A percentile compares a stretch with the other conserved stretches of the same genome.
phyloP scores from a whole-genome alignment of 2,329 filamentous ascomycete genomes.

The Calonectria crousiana region DNA sequence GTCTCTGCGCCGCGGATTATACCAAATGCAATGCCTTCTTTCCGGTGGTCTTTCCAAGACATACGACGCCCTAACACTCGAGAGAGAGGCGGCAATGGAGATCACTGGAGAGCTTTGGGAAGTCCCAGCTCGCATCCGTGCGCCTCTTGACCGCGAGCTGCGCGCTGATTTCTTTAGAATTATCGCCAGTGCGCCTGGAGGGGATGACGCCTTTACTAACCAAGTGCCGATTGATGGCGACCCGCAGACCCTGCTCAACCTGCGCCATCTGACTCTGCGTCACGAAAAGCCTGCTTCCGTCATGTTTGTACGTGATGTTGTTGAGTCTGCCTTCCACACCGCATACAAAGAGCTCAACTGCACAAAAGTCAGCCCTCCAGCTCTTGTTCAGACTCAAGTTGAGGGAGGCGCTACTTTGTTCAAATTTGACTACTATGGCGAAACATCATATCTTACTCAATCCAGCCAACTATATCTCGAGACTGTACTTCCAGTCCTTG shows the following conservation, averaged over 20 bases:
- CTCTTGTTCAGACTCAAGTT: constrained; percentile 94
- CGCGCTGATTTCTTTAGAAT: constrained; percentile 92
- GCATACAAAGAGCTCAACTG: constrained; percentile 82
- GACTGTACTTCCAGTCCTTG: constrained; percentile 89
- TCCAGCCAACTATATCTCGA: constrained; percentile 98
- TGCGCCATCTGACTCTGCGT: constrained; percentile 86
- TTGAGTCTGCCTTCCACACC: constrained; percentile 84
- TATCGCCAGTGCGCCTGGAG: constrained; percentile 76
- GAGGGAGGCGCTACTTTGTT: constrained; percentile 95
- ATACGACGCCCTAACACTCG: constrained; percentile 90
- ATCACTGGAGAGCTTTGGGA: constrained; percentile 87
- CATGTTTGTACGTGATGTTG: constrained; percentile 86
- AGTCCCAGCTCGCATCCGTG: constrained; percentile 83
- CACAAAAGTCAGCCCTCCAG: constrained; percentile 88
- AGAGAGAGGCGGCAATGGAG: constrained; percentile 85
- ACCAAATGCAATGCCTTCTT: constrained; percentile 72
- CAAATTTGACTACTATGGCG: constrained; percentile 88
- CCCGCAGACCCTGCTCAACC: constrained; percentile 75
- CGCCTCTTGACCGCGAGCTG: constrained; percentile 87
- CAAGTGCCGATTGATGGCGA: constrained; percentile 69
- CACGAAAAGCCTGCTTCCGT: constrained; percentile 85
- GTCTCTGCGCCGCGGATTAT: constrained; percentile 83
- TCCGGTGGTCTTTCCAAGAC: constrained; percentile 84
- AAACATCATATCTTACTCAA: constrained; percentile 93
- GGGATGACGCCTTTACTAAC: constrained; percentile 93